These are phyloP conservation scores for Cladorrhinum sp. DNA, from an alignment of 2,329 filamentous ascomycete species.

Conservation along the genomic window DNA sequence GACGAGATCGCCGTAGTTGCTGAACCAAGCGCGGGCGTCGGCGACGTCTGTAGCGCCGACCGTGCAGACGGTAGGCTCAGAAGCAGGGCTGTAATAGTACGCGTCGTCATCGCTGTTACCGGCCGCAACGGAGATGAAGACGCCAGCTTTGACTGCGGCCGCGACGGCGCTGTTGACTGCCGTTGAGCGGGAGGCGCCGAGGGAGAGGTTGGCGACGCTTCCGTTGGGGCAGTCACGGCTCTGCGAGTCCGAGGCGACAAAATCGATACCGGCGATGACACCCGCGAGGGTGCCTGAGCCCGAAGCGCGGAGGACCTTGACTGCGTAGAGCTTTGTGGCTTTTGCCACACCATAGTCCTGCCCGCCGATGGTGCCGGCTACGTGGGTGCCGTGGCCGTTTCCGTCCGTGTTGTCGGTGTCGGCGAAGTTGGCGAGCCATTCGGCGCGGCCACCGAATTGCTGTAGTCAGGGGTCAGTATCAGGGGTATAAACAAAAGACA, in stretches of 20 bases:
- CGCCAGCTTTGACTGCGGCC: slow-evolving; percentile 42
- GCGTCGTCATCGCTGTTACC: slow-evolving; percentile 49
- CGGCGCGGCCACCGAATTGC: slow-evolving; percentile 43
- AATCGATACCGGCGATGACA: slow-evolving; percentile 45
- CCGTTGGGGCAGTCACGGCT: slow-evolving; percentile 39
- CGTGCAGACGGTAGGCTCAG: slow-evolving; percentile 47
- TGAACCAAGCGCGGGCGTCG: slow-evolving; percentile 45
- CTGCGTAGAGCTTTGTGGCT: slow-evolving; percentile 39
- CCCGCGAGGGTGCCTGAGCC: slow-evolving; percentile 38
- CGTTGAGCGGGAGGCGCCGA: slow-evolving; percentile 45
- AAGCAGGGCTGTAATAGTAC: slow-evolving; percentile 44
- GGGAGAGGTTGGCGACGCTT: slow-evolving; percentile 55
- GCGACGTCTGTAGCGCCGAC: slow-evolving; percentile 46
- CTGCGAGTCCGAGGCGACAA: slow-evolving; percentile 36
- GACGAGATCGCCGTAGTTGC: slow-evolving; percentile 49
- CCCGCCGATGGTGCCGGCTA: slow-evolving; percentile 44
- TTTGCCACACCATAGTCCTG: slow-evolving; percentile 45
- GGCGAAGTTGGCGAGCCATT: slow-evolving; percentile 37
- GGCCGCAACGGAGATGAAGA: slow-evolving; percentile 54
- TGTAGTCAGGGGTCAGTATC: not conserved
- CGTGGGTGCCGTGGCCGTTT: slow-evolving; percentile 48
- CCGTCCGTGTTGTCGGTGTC: slow-evolving; percentile 37
- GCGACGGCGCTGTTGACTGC: slow-evolving; percentile 52
- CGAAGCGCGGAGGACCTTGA: slow-evolving; percentile 43
- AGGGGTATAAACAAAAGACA: not conserved